Conservation (phyloP, 139 green algal species). For the Trebouxia sp. region DNA sequence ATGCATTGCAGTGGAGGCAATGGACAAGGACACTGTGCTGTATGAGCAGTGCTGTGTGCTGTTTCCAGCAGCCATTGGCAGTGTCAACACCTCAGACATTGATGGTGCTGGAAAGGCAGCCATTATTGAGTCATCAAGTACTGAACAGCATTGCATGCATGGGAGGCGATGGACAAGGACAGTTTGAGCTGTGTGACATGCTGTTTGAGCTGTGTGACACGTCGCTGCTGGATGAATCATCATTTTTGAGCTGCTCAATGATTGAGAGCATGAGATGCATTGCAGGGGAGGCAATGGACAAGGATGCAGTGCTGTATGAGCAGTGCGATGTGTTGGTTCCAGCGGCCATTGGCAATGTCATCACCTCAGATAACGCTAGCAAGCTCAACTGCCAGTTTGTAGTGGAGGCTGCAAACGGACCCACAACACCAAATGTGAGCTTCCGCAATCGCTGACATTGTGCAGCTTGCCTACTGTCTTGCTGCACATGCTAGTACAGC, state of each 20-base stretch:
- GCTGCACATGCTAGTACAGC: not conserved
- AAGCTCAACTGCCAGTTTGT: constrained; percentile 69
- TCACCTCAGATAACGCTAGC: constrained; percentile 56
- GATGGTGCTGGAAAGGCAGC: too few species aligned
- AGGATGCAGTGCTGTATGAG: constrained; percentile 65
- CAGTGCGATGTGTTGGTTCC: constrained; percentile 92
- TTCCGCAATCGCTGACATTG: constrained; percentile 42
- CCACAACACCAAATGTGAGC: constrained; percentile 58
- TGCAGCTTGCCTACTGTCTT: too few species aligned
- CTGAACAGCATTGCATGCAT: too few species aligned
- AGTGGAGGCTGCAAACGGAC: constrained; percentile 89
- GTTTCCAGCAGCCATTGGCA: constrained; percentile 85
- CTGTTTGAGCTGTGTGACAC: too few species aligned
- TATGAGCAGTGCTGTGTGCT: constrained; percentile 84
- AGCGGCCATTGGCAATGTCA: constrained; percentile 80
- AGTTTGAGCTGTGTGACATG: too few species aligned
- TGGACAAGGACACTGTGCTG: constrained; percentile 61
- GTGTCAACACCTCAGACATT: constrained; percentile 64
- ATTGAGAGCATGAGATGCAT: not conserved
- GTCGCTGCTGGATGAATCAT: too few species aligned
- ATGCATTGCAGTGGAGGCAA: constrained; percentile 26
- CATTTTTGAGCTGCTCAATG: not conserved
- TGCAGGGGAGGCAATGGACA: constrained; percentile 42
- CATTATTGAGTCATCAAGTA: too few species aligned
- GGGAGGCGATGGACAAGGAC: too few species aligned